phyloP scores from a whole-genome alignment of 2,329 filamentous ascomycete species.

The Alternaria arbusti region DNA sequence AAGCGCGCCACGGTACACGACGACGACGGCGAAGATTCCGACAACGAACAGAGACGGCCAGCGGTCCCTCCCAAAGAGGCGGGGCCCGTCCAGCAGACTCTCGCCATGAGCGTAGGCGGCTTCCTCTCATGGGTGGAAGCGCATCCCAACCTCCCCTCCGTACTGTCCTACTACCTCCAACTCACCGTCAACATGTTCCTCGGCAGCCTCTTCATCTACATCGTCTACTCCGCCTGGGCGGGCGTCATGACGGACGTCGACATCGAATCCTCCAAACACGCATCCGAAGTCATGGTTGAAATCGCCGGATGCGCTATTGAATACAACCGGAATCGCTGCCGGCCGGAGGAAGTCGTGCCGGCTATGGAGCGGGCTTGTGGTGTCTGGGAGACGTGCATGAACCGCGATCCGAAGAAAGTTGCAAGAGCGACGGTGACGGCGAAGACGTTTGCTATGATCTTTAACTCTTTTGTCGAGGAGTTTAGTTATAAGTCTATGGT shows the following conservation, averaged over 20 bases:
- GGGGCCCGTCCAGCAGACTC: conserved; percentile 26
- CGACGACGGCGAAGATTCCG: conserved; percentile 36
- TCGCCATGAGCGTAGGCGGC: conserved; percentile 48
- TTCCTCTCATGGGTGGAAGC: conserved; percentile 68
- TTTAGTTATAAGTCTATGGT: conserved; percentile 85
- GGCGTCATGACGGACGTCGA: conserved; percentile 78
- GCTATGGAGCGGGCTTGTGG: conserved; percentile 76
- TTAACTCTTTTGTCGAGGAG: conserved; percentile 91
- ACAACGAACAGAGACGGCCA: conserved; percentile 18
- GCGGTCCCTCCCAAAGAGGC: conserved; percentile 1
- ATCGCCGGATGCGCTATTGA: conserved; percentile 76
- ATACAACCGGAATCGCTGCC: conserved; percentile 79
- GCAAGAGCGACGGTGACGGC: conserved; percentile 82
- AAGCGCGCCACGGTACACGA: conserved; percentile 24
- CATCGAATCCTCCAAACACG: conserved; percentile 71
- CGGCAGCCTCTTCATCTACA: conserved; percentile 64
- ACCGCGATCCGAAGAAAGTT: conserved; percentile 77
- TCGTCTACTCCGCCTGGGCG: conserved; percentile 71
- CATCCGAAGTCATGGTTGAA: conserved; percentile 72
- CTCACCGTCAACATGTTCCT: conserved; percentile 70
- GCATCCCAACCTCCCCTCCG: conserved; percentile 69
- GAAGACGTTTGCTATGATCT: conserved; percentile 87
- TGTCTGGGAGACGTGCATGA: conserved; percentile 88
- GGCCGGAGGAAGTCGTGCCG: conserved; percentile 69
- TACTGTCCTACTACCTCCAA: conserved; percentile 71